phyloP scores from a whole-genome alignment of 768 basidiomycete species.

The Infundibulicybe gibba region DNA sequence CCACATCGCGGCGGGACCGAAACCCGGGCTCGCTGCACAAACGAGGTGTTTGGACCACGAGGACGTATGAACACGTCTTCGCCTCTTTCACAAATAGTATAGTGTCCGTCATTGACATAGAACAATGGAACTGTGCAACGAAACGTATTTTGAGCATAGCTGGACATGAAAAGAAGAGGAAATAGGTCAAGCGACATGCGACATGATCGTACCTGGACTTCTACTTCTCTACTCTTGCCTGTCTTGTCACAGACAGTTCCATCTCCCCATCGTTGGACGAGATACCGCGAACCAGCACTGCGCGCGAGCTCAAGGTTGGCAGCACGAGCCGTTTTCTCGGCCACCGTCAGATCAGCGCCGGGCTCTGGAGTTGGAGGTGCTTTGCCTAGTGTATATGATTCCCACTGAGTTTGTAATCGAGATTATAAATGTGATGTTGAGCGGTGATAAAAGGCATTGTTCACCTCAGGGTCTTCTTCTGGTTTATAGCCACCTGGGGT shows the following conservation, averaged over 20 bases:
- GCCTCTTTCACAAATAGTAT: conserved; percentile 92
- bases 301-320: conserved; percentile 76
- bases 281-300: conserved; percentile 80
- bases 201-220: conserved; percentile 73
- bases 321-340: conserved; percentile 60
- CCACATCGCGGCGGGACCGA: conserved; percentile 64
- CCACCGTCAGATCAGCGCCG: conserved; percentile 61
- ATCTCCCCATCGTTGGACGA: conserved; percentile 88
- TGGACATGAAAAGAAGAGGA: conserved; percentile 9
- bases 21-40: conserved; percentile 94
- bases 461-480: conserved; percentile 81
- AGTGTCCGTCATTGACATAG: conserved; percentile 88
- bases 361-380: conserved; percentile 59
- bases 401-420: conserved; percentile 48
- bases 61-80: conserved; percentile 89
- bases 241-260: conserved; percentile 95
- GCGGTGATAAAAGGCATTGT: conserved; percentile 24
- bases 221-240: conserved; percentile 80
- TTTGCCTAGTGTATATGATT: conserved; percentile 73
- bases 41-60: conserved; percentile 93
- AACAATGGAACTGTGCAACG: conserved; percentile 80
- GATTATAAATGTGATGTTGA: conserved; percentile 16
- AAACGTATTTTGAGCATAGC: conserved; percentile 7
- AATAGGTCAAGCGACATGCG: conserved; percentile 7
- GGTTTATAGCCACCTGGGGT: conserved; percentile 66